Percentiles rank a stretch among this genome's conserved stretches.
Evolutionary conservation across 352 stramenopile genomes (phyloP).

Genomic region (Elongisporangium anandrum): DNA sequence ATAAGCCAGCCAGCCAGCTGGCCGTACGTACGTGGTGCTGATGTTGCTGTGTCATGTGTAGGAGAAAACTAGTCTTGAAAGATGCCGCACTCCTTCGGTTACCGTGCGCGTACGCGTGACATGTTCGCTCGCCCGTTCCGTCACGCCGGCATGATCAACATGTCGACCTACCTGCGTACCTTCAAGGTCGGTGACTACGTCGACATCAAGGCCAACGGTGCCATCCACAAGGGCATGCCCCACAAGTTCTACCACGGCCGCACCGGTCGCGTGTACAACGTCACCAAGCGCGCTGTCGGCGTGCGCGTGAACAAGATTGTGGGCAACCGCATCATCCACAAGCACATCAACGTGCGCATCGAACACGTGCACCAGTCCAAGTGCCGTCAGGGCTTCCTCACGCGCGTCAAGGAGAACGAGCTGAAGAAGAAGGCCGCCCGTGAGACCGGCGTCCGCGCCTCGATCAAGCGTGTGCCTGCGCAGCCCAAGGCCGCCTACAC

Average conservation of each 20-base stretch:
- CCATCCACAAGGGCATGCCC: conserved; percentile 99
- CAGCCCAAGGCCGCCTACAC: conserved; percentile 96
- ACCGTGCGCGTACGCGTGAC: conserved; percentile 97
- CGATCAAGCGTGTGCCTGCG: conserved; percentile 94
- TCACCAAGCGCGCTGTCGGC: conserved; percentile 98
- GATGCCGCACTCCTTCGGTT: conserved; percentile 99
- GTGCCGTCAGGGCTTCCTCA: conserved; percentile 98
- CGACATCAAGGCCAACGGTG: conserved; percentile 99
- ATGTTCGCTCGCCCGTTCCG: conserved; percentile 99
- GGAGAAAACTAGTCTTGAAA: conserved; percentile 35
- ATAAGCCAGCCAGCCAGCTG: no score
- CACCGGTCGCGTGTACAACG: conserved; percentile 99
- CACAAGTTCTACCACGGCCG: conserved; percentile 99
- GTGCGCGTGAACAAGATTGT: conserved; percentile 99
- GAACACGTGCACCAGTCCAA: conserved; percentile 99
- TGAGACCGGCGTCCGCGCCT: conserved; percentile 84
- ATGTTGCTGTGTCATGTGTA: conserved; percentile 24
- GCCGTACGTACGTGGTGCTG: neutral
- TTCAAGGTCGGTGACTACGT: conserved; percentile 99
- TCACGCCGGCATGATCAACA: conserved; percentile 94
- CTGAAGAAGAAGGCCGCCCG: conserved; percentile 95
- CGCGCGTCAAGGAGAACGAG: conserved; percentile 98
- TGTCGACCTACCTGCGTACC: conserved; percentile 97
- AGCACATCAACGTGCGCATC: conserved; percentile 99
- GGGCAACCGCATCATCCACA: conserved; percentile 98